Conservation (phyloP, 2,329 filamentous ascomycete species). For the Fusarium penzigii region DNA sequence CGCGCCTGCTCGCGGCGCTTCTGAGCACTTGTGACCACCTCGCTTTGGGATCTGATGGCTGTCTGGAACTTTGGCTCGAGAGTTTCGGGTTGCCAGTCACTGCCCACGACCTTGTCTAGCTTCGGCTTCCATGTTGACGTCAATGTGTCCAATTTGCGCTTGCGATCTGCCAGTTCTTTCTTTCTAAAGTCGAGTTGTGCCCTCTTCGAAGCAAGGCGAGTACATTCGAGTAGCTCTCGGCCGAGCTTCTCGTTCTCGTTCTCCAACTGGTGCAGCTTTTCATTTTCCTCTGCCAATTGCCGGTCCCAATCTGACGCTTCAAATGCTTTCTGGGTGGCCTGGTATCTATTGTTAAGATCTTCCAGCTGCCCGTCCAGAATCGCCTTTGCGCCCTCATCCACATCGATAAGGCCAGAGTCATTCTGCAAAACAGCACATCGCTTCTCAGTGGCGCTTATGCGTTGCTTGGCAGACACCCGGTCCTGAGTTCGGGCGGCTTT, state of each 20-base stretch:
- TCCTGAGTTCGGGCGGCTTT: constrained; percentile 73
- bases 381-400: constrained; percentile 84
- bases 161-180: constrained; percentile 74
- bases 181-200: constrained; percentile 82
- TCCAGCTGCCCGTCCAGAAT: constrained; percentile 72
- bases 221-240: constrained; percentile 81
- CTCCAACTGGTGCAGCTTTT: constrained; percentile 68
- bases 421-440: constrained; percentile 67
- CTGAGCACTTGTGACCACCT: constrained; percentile 63
- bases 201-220: constrained; percentile 75
- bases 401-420: constrained; percentile 69
- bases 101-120: constrained; percentile 64
- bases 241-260: constrained; percentile 71
- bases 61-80: constrained; percentile 72
- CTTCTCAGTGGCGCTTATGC: constrained; percentile 72
- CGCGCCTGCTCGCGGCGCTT: constrained; percentile 68
- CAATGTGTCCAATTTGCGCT: constrained; percentile 76
- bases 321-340: constrained; percentile 63
- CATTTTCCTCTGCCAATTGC: constrained; percentile 67
- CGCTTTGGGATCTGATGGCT: constrained; percentile 57
- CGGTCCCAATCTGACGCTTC: constrained; percentile 68
- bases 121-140: constrained; percentile 72
- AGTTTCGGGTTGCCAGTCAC: constrained; percentile 66
- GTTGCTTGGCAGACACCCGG: constrained; percentile 71
- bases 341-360: constrained; percentile 65